Percentiles rank a stretch among this genome's conserved stretches.
Evolutionary conservation across 2,329 filamentous ascomycete species (phyloP).

Genomic region (Aspergillus fischeri): DNA sequence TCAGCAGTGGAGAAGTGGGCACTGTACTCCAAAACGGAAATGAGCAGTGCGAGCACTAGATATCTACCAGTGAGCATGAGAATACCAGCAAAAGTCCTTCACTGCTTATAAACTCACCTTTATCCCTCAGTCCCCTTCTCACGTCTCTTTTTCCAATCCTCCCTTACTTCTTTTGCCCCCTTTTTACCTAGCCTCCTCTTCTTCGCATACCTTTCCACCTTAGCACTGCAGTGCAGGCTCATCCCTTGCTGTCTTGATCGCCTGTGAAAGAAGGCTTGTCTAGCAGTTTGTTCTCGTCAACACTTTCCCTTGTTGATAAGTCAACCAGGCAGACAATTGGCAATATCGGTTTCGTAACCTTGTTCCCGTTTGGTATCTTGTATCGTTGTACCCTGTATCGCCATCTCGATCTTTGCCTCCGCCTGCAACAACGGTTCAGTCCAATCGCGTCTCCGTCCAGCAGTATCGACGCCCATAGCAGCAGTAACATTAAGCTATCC

Average conservation of each 20-base stretch:
- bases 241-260: slow-evolving; percentile 2
- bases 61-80: neutral
- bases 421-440: slow-evolving; percentile 3
- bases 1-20: neutral
- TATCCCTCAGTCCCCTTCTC: neutral
- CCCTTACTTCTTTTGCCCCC: neutral
- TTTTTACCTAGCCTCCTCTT: neutral
- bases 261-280: slow-evolving; percentile 3
- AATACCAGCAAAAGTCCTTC: neutral
- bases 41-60: neutral
- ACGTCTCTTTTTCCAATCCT: neutral
- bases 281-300: neutral
- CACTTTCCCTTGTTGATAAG: slow-evolving; percentile 11
- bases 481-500: slow-evolving; percentile 5
- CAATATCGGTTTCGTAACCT: slow-evolving; percentile 13
- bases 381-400: slow-evolving; percentile 4
- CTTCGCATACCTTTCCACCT: neutral
- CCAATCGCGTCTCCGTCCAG: neutral
- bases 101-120: neutral
- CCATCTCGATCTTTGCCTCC: slow-evolving; percentile 9
- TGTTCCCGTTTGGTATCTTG: neutral
- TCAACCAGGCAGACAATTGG: slow-evolving; percentile 9
- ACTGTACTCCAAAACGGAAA: neutral
- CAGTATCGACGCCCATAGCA: slow-evolving; percentile 7
- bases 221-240: neutral